These are phyloP conservation scores for Brassica juncea DNA, from an alignment of 345 rosid species.

Conservation along the genomic window DNA sequence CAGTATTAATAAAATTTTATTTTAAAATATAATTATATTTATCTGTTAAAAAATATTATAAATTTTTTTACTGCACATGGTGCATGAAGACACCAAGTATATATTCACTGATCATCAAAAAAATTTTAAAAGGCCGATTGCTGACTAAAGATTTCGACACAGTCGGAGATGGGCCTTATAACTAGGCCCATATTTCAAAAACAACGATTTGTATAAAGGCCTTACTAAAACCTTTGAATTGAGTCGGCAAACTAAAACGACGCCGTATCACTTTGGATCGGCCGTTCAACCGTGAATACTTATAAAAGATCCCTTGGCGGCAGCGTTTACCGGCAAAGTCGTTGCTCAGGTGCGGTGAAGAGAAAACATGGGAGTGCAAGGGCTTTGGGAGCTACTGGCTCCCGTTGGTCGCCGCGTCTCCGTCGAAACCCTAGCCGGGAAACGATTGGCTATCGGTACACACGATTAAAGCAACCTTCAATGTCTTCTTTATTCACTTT, in stretches of 20 bases:
- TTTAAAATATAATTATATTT: no score
- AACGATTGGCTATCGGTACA: constrained; percentile 79
- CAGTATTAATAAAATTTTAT: no score
- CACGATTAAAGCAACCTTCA: not conserved
- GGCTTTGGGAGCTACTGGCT: constrained; percentile 65
- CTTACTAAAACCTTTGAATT: no score
- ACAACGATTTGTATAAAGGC: no score
- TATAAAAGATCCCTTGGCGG: constrained; percentile 8
- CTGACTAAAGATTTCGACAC: no score
- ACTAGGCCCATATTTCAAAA: no score
- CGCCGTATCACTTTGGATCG: not conserved
- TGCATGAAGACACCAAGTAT: no score
- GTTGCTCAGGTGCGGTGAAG: not conserved
- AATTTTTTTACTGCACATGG: no score
- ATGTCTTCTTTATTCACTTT: not conserved
- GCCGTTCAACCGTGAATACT: not conserved
- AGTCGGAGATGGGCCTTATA: no score
- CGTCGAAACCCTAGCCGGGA: constrained; percentile 87
- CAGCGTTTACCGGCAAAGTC: constrained; percentile 3
- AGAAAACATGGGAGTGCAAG: constrained; percentile 30
- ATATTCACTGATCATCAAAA: no score
- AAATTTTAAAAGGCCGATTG: no score
- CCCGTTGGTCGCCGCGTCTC: constrained; percentile 98
- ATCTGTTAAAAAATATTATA: no score
- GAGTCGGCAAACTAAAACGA: not conserved